These are phyloP conservation scores for Suillus luteus DNA, from an alignment of 768 basidiomycete species.

Conservation along the genomic window DNA sequence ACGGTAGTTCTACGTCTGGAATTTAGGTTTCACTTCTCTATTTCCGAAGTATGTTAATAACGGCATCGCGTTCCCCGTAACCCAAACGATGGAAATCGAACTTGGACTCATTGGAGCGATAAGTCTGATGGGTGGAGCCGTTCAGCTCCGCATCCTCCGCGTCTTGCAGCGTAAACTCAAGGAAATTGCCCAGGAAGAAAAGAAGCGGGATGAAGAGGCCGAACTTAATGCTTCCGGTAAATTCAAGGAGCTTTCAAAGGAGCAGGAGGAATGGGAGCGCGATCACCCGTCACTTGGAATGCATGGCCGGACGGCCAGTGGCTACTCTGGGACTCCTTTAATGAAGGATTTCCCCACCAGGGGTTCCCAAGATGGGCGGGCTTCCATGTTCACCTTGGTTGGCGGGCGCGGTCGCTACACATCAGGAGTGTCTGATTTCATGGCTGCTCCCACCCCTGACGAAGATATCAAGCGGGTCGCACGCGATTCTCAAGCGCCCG, in stretches of 20 bases:
- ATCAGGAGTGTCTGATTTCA: constrained; percentile 76
- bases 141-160: constrained; percentile 85
- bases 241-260: constrained; percentile 62
- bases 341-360: constrained; percentile 63
- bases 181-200: constrained; percentile 78
- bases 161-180: constrained; percentile 77
- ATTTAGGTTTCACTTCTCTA: constrained; percentile 79
- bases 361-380: constrained; percentile 46
- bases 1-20: constrained; percentile 90
- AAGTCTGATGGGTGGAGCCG: constrained; percentile 82
- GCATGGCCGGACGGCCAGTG: constrained; percentile 66
- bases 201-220: constrained; percentile 70
- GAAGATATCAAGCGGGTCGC: constrained; percentile 60
- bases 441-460: constrained; percentile 59
- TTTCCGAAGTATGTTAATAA: constrained; percentile 76
- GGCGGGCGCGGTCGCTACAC: constrained; percentile 57
- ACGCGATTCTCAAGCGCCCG: constrained; percentile 51
- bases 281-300: constrained; percentile 69
- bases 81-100: constrained; percentile 92
- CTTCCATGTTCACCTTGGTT: constrained; percentile 51
- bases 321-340: constrained; percentile 61
- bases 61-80: constrained; percentile 76
- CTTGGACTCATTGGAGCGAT: constrained; percentile 85
- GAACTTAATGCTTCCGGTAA: constrained; percentile 73
- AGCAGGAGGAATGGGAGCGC: constrained; percentile 85